Conservation (phyloP, 1,139 yeast species). For the Pichia cactophila region DNA sequence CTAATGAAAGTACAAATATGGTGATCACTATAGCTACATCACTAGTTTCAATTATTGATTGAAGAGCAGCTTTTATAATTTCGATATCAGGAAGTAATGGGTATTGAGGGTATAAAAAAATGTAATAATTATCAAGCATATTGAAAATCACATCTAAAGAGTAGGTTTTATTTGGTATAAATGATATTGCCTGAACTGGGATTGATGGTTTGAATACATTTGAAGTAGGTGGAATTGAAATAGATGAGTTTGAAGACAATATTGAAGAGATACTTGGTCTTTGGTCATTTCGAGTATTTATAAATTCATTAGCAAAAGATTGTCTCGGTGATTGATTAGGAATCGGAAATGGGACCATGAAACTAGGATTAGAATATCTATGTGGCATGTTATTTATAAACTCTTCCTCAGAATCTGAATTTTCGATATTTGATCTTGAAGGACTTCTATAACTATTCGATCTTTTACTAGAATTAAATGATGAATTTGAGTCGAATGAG, state of each 20-base stretch:
- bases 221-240: not conserved
- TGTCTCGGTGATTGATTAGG: conserved; percentile 36
- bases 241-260: not conserved
- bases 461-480: conserved; percentile 2
- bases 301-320: conserved; percentile 30
- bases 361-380: conserved; percentile 11
- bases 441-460: not conserved
- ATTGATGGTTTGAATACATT: not conserved
- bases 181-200: not conserved
- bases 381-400: conserved; percentile 16
- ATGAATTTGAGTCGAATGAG: conserved; percentile 20
- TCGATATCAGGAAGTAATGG: conserved; percentile 46
- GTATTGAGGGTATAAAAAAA: conserved; percentile 45
- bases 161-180: not conserved
- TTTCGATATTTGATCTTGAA: conserved; percentile 9
- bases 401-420: conserved; percentile 35
- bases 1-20: conserved; percentile 45
- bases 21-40: conserved; percentile 38
- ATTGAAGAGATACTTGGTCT: conserved; percentile 8
- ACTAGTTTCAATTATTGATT: conserved; percentile 30
- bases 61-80: conserved; percentile 6
- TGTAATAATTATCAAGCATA: conserved; percentile 36
- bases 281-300: conserved; percentile 10
- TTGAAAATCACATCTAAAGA: not conserved
- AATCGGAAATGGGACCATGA: conserved; percentile 20